Base-by-base conservation (phyloP, 352 stramenopile species). In the Phytopythium mirpurense region DNA sequence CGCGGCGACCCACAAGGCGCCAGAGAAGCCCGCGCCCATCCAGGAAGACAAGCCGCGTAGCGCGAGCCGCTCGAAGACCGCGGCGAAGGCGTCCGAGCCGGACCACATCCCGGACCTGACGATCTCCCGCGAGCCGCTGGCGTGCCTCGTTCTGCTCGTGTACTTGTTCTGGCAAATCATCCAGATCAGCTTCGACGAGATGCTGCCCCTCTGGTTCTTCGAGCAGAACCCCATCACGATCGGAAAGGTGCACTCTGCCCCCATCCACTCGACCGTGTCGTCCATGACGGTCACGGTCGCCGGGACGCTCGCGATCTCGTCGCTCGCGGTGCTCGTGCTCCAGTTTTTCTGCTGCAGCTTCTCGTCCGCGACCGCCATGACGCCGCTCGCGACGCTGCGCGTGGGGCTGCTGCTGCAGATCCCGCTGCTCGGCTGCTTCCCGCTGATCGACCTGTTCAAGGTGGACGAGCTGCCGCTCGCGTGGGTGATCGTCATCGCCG, bases 181-280 rank as follows among this genome's bases (percentile, higher is more conserved):
- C 21, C 82, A 92, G 51, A 49, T 87, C 14, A 82, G 78, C 56
- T 92, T 92, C 38, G 82, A 92, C 49, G 78, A 92, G 50, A 78
- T 92, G 56, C 53, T 90, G 23, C 82, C 82, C 21, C 62, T 92
- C 18, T 92, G 78, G 82, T 83, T 90, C 48, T 89, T 92, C 66
- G 78, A 81, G 36, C 72, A 88, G 35, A 78, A 85, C 38, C 63
- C 69, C 2, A 71, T 70, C 14, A 69, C 65, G 32, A 60, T 60
- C 14, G 74, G 65, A 21, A 74, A 62, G 18, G 59, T 83, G 19
- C 68, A 78, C 43, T 66, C 69, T 12, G 61, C 79, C 46, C 62
- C 59, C 11, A 61, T 65, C 5, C 63, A 59, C 12, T 67, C 69
- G 32, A 71, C 65, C 0, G 71, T 89, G 11, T 81, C 70, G 11